These are phyloP conservation scores for Remersonia thermophila DNA, from an alignment of 2,329 filamentous ascomycete species.

Conservation along the genomic window DNA sequence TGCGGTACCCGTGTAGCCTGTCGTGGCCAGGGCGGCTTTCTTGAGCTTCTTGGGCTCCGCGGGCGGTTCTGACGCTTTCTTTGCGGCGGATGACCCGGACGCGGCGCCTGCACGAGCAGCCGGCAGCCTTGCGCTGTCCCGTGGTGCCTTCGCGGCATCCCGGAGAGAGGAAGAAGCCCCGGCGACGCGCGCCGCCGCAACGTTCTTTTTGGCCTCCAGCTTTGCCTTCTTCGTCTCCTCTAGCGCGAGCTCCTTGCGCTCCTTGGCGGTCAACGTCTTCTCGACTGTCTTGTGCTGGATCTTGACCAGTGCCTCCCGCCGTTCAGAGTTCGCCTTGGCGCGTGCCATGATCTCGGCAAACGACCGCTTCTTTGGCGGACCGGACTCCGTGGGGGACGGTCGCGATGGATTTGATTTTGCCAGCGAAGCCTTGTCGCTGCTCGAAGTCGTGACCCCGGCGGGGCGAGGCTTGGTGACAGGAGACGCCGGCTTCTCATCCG, in stretches of 20 bases:
- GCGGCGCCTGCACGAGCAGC: conserved; percentile 7
- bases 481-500: conserved; percentile 1
- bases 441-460: conserved; percentile 1
- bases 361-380: conserved; percentile 55
- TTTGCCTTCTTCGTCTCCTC: conserved; percentile 25
- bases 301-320: conserved; percentile 50
- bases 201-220: conserved; percentile 10
- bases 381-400: conserved; percentile 24
- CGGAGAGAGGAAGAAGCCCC: conserved; percentile 6
- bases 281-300: conserved; percentile 66
- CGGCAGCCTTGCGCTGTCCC: neutral
- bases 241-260: conserved; percentile 34
- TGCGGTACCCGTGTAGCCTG: conserved; percentile 53
- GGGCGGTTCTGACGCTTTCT: conserved; percentile 16
- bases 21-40: conserved; percentile 49
- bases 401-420: conserved; percentile 7
- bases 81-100: conserved; percentile 6
- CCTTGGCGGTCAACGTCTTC: conserved; percentile 44
- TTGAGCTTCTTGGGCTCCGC: conserved; percentile 46
- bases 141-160: conserved; percentile 13
- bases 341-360: conserved; percentile 64
- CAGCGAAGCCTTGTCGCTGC: conserved; percentile 8
- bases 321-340: conserved; percentile 52
- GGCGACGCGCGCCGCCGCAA: neutral
- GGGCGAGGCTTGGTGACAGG: neutral